Base-by-base conservation (phyloP, 768 basidiomycete genomes). In the Lentinula guzmanii region DNA sequence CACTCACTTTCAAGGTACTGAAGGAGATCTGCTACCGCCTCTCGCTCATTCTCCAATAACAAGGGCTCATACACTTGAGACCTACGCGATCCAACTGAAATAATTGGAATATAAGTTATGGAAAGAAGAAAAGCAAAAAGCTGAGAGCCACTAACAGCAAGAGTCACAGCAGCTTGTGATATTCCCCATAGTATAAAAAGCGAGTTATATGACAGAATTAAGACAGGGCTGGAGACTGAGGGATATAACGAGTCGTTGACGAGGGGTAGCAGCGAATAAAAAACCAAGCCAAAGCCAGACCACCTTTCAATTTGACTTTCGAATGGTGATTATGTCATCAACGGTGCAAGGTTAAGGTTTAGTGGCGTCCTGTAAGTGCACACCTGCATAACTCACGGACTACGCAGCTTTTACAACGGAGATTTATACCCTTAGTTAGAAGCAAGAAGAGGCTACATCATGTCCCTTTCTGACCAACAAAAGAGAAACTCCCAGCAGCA, bases 11-110 rank as follows among this genome's bases (percentile, higher is more conserved):
- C 97, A 64, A 99, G 87, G 71, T 92, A 98, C 72, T 98, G 95
- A 11, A 99, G 83, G 55, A 99, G 79, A 75, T 98, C 97, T 48
- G 96, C 96, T 16, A 99, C 97, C 5, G 96, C 96, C 76, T 98
- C 96, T 63, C 96, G 84, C 79, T 99, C 96, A 71, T 92, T 93
- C 78, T 95, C 92, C 57, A 93, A 76, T 46, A 95, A 81, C 61
- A 95, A 74, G 21, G 92, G 92, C 70, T 95, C 92, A 70, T 93
- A 94, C 54, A 88, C 81, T 73, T 93, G 90, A 66, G 91, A 89
- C 81, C 83, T 88, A 71, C 87, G 89, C 70, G 90, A 88, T 66
- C 82, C 83, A 72, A 92, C 91, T 52, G 61, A 57, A 64, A 62
- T 55, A 72, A 65, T 60, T n/a, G n/a, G n/a, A n/a, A 33, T 5